Conservation (phyloP, 306 rosid species). For the Senna tora region DNA sequence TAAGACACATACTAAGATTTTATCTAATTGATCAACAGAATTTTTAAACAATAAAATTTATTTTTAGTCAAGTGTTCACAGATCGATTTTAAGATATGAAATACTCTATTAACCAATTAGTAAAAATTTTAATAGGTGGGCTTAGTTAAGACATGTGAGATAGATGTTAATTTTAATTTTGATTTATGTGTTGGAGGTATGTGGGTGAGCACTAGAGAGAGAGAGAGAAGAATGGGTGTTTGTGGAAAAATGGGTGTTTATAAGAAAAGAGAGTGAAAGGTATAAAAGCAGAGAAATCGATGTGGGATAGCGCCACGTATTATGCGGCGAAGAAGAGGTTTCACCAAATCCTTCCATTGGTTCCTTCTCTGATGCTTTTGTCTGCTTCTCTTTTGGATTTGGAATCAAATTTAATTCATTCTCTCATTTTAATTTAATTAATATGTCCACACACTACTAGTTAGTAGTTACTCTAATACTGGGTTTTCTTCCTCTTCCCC, state of each 20-base stretch:
- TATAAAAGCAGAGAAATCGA: constrained; percentile 50
- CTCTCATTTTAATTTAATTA: constrained; percentile 30
- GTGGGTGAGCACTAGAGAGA: background rate
- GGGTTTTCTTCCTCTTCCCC: background rate
- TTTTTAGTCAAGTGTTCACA: no score
- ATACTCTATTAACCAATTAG: no score
- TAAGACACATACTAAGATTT: no score
- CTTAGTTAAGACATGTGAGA: no score
- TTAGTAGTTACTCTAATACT: constrained; percentile 1
- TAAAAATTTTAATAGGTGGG: no score
- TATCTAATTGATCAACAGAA: no score
- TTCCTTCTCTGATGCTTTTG: constrained; percentile 43
- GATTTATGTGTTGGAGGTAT: constrained; percentile 12
- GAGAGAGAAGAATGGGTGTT: constrained; percentile 31
- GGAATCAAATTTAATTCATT: constrained; percentile 61
- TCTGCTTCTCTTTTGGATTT: constrained; percentile 60
- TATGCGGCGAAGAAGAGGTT: constrained; percentile 56
- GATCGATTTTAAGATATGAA: no score
- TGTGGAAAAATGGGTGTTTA: constrained; percentile 44
- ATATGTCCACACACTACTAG: background rate
- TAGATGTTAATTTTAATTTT: no score
- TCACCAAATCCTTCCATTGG: constrained; percentile 44
- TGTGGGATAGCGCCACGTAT: constrained; percentile 54
- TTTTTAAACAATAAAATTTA: no score
- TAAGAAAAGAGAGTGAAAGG: constrained; percentile 27